phyloP scores from a whole-genome alignment of 495 filamentous ascomycete species.

The Hyphodiscus hymeniophilus region DNA sequence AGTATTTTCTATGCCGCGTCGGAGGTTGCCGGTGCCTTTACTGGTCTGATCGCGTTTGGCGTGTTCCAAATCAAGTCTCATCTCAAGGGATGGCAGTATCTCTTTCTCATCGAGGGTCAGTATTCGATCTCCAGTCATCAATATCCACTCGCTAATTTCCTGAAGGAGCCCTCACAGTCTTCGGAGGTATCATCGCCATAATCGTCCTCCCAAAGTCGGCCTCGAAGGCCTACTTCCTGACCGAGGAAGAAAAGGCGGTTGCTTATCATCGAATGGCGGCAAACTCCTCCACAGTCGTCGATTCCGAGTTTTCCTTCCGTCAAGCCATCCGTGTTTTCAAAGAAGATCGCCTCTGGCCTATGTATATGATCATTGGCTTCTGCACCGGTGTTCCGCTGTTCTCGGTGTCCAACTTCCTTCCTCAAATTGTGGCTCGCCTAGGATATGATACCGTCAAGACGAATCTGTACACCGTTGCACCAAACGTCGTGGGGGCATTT shows the following conservation, averaged over 20 bases:
- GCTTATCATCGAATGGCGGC: conserved; percentile 59
- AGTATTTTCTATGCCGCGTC: conserved; percentile 73
- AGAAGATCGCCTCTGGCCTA: conserved; percentile 4
- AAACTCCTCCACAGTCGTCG: conserved; percentile 6
- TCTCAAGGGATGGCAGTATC: conserved; percentile 58
- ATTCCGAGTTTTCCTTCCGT: conserved; percentile 7
- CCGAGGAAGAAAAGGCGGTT: conserved; percentile 53
- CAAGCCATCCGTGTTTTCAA: conserved; percentile 9
- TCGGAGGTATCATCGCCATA: conserved; percentile 56
- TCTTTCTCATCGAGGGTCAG: conserved; percentile 59
- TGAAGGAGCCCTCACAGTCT: conserved; percentile 47
- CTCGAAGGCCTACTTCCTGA: conserved; percentile 54
- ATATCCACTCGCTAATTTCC: not conserved
- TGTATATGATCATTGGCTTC: conserved; percentile 52
- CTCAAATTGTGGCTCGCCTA: conserved; percentile 59
- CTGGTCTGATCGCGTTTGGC: conserved; percentile 65
- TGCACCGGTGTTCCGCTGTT: conserved; percentile 70
- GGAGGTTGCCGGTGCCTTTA: conserved; percentile 66
- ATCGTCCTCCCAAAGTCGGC: conserved; percentile 61
- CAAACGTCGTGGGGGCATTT: conserved; percentile 55
- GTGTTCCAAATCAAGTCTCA: conserved; percentile 56
- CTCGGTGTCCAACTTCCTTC: conserved; percentile 60
- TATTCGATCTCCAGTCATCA: not conserved
- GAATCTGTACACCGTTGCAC: conserved; percentile 71
- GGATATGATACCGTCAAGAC: conserved; percentile 58